Evolutionary conservation across 331 rosid species (phyloP), one percentile per base, ranked within the genome.

Genomic region (Arachis monticola): DNA sequence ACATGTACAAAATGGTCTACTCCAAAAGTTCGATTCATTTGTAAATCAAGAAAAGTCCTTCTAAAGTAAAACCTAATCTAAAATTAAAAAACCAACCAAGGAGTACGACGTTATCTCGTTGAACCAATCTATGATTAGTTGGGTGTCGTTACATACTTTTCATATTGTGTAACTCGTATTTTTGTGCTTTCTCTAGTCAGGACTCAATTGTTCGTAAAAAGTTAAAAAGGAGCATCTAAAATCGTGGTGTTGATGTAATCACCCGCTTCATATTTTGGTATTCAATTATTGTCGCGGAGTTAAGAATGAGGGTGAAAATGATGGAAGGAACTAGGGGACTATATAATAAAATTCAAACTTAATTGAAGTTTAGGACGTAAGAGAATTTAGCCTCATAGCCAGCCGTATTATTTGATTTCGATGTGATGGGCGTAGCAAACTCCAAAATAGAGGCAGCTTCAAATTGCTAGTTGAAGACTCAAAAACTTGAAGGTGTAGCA

Each of bases 281-380:
- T 35, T 76, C 17, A 46, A 46, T 45, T 45, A 47, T 48, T 60
- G 32, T 35, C 63, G 57, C 17, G 17, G 4, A 62, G 65, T 52
- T 52, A 69, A 70, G 59, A 61, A 77, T 31, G 61, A 41, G 46
- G 42, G 50, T 70, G 77, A 78, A 70, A 70, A 42, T 31, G 72
- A 70, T 11, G 72, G 72, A 41, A 61, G 22, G 67, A 59, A 22
- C 13, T 42, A 42, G 55, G 13, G 27, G 6, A 46, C 41, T 38
- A 58, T 5, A 17, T 50, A 38, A 38, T 38, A 38, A 38, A 27
- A 17, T 3, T 12, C 35, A 53, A 55, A 53, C 4, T 12, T 52
- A 27, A 6, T 31, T n/a, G 69, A 67, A 67, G 68, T 67, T 77
- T 14, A 32, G 62, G 38, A 67, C 3, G 41, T 7, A 12, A 7